These are phyloP conservation scores for Microstegium vimineum DNA, from an alignment of 176 grass and related monocot species.

Conservation along the genomic window DNA sequence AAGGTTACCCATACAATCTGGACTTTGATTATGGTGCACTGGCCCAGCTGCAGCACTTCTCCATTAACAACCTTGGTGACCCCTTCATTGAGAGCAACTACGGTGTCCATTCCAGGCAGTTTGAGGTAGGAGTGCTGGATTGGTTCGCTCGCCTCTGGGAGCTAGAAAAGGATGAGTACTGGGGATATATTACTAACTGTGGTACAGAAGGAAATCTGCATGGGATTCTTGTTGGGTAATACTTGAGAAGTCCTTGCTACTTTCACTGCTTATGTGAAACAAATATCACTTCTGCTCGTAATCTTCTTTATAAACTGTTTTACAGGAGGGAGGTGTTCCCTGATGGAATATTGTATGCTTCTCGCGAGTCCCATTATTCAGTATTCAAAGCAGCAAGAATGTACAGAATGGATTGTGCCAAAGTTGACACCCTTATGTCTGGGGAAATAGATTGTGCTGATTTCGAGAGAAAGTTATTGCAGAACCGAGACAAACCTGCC, in stretches of 20 bases:
- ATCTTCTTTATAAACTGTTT: constrained; percentile 8
- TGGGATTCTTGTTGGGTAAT: constrained; percentile 89
- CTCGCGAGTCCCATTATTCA: constrained; percentile 78
- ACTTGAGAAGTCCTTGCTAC: neutral
- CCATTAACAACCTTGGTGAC: constrained; percentile 84
- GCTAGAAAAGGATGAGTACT: constrained; percentile 67
- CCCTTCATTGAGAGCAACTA: constrained; percentile 95
- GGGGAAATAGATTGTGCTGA: constrained; percentile 78
- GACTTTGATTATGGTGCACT: constrained; percentile 85
- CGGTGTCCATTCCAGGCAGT: constrained; percentile 82
- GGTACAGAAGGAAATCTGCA: constrained; percentile 91
- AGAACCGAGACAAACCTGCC: constrained; percentile 74
- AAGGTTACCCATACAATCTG: constrained; percentile 87
- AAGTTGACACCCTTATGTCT: constrained; percentile 64
- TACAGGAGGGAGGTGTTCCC: constrained; percentile 78
- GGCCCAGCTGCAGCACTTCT: constrained; percentile 66
- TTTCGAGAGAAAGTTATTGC: constrained; percentile 50
- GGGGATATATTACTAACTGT: constrained; percentile 95
- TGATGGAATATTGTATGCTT: constrained; percentile 74
- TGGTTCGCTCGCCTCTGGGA: constrained; percentile 93
- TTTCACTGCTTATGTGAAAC: neutral
- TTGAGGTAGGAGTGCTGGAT: constrained; percentile 83
- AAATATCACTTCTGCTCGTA: neutral
- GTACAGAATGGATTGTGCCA: constrained; percentile 90
- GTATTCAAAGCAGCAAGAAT: constrained; percentile 92